Percentiles rank a stretch among this genome's conserved stretches.
phyloP scores from a whole-genome alignment of 2,329 filamentous ascomycete species.

The Botryotinia calthae region DNA sequence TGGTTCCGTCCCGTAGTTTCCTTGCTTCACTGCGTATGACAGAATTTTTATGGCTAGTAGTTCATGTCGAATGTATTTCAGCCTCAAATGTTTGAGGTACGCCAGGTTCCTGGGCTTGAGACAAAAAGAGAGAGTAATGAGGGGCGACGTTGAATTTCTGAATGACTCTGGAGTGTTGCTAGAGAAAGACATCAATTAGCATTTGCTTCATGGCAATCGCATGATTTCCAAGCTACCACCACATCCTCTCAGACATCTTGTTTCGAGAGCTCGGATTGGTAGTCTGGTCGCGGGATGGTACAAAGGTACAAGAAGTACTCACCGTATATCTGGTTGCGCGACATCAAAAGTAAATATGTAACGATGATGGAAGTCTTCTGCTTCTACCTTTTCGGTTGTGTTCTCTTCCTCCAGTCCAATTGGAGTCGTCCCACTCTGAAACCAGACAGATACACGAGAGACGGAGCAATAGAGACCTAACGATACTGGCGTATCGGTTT shows the following conservation, averaged over 20 bases:
- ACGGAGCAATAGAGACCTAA: constrained; percentile 13
- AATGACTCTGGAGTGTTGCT: background rate
- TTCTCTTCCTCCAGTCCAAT: constrained; percentile 14
- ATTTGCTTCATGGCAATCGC: constrained; percentile 11
- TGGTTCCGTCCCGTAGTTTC: background rate
- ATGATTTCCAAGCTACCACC: constrained; percentile 9
- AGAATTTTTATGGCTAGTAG: constrained; percentile 15
- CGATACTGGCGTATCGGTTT: background rate
- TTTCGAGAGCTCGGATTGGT: constrained; percentile 5
- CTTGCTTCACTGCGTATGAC: constrained; percentile 17
- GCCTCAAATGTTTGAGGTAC: constrained; percentile 19
- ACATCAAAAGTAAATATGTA: constrained; percentile 17
- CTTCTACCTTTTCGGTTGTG: background rate
- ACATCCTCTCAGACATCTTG: background rate
- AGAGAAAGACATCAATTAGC: constrained; percentile 11
- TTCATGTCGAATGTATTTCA: constrained; percentile 20
- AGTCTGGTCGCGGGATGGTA: background rate
- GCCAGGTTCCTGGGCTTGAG: constrained; percentile 8
- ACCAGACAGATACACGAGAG: constrained; percentile 6
- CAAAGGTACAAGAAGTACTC: constrained; percentile 16
- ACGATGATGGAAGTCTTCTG: constrained; percentile 9
- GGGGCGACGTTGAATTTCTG: constrained; percentile 7
- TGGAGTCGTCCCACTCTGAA: constrained; percentile 20
- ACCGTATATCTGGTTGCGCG: constrained; percentile 18
- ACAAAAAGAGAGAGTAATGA: constrained; percentile 1